Conservation (phyloP, 2,329 filamentous ascomycete genomes). For the Aspergillus costaricaensis region DNA sequence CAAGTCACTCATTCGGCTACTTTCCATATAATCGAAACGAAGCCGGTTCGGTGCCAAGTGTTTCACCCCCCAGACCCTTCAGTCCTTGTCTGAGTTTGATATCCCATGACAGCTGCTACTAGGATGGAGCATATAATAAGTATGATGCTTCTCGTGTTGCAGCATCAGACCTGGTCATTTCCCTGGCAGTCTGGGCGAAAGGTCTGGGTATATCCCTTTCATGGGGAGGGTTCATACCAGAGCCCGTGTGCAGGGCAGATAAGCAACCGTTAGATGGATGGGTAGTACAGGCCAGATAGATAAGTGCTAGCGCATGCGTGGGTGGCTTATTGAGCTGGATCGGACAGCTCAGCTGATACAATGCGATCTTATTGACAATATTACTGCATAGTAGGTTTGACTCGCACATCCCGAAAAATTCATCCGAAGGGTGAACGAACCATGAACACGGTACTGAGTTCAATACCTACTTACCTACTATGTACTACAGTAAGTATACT, state of each 20-base stretch:
- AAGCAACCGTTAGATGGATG: background rate
- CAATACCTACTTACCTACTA: no score
- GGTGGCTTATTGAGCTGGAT: background rate
- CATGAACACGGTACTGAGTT: no score
- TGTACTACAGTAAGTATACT: no score
- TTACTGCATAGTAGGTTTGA: no score
- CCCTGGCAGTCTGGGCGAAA: background rate
- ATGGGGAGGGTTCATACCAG: background rate
- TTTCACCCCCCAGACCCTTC: conserved; percentile 6
- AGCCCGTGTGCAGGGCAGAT: background rate
- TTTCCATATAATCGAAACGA: conserved; percentile 7
- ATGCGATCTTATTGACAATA: no score
- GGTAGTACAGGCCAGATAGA: background rate
- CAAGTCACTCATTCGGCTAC: background rate
- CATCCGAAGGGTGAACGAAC: no score
- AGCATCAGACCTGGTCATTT: background rate
- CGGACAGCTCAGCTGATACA: background rate
- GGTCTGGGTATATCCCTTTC: background rate
- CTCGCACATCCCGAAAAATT: no score
- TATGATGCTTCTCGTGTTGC: background rate
- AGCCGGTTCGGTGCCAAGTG: background rate
- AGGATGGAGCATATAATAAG: background rate
- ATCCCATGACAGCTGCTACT: conserved; percentile 3
- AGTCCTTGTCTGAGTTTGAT: conserved; percentile 4
- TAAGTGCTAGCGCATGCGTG: background rate